A percentile compares a stretch with the other conserved stretches of the same genome.
Conservation (phyloP, 129 eudicot species). For the Saposhnikovia divaricata region DNA sequence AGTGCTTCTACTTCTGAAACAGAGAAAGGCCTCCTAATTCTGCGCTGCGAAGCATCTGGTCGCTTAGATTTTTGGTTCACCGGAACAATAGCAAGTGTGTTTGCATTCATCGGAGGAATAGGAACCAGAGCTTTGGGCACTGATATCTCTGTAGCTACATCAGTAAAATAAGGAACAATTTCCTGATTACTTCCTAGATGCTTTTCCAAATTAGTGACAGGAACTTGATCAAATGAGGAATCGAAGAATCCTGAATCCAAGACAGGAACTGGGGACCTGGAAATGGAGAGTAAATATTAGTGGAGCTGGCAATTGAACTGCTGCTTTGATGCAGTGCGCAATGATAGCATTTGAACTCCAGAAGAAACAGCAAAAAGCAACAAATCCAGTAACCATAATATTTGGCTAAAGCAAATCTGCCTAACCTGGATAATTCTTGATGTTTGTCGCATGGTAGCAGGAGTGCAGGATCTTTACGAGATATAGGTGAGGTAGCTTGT, state of each 20-base stretch:
- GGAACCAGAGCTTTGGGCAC: slow-evolving; percentile 53
- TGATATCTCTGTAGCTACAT: slow-evolving; percentile 10
- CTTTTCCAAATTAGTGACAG: neutral
- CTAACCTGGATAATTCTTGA: slow-evolving; percentile 44
- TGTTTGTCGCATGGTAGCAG: slow-evolving; percentile 34
- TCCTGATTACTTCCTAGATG: slow-evolving; percentile 1
- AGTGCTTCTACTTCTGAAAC: slow-evolving; percentile 96
- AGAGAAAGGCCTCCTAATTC: slow-evolving; percentile 90
- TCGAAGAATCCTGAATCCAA: slow-evolving; percentile 6
- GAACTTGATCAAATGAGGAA: slow-evolving; percentile 7
- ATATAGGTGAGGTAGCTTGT: slow-evolving; percentile 26
- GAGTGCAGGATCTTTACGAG: slow-evolving; percentile 35
- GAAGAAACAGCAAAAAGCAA: neutral
- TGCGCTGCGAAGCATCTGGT: slow-evolving; percentile 60
- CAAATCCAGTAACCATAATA: neutral
- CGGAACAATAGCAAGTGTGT: slow-evolving; percentile 50
- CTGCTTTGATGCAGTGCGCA: neutral
- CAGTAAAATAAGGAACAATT: slow-evolving; percentile 7
- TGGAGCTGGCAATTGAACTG: neutral
- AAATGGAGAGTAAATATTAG: slow-evolving; percentile 2
- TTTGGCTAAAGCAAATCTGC: neutral
- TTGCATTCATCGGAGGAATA: slow-evolving; percentile 28
- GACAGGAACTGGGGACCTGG: slow-evolving; percentile 13
- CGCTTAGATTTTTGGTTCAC: slow-evolving; percentile 52
- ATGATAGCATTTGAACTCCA: neutral